Percentiles rank a stretch among this genome's conserved stretches.
phyloP scores from a whole-genome alignment of 305 asterid species.

The Fraxinus albicans region DNA sequence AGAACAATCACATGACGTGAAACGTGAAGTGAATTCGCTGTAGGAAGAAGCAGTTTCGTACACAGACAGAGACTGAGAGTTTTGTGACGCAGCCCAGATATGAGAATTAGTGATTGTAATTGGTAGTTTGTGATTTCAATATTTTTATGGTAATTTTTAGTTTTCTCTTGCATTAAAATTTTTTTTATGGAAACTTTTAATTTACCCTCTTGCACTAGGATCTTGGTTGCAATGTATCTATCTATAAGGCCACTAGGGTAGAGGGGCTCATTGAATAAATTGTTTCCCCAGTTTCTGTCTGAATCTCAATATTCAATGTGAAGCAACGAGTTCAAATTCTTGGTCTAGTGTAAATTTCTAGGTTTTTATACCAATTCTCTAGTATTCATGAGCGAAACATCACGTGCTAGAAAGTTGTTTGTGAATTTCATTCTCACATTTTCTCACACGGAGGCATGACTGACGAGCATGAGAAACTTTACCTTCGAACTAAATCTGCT shows the following conservation, averaged over 20 bases:
- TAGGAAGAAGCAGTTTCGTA: background rate
- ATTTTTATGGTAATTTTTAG: background rate
- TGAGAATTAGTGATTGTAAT: background rate
- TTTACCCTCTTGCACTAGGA: background rate
- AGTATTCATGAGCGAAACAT: background rate
- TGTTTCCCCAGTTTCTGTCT: background rate
- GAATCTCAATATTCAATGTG: background rate
- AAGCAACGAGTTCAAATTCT: background rate
- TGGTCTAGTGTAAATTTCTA: background rate
- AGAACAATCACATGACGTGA: background rate
- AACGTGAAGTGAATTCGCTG: background rate
- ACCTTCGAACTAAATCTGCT: conserved; percentile 67
- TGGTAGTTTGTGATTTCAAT: background rate
- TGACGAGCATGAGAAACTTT: background rate
- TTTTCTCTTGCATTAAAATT: background rate
- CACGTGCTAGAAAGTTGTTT: background rate
- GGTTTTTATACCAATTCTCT: background rate
- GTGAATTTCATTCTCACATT: background rate
- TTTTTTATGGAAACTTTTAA: background rate
- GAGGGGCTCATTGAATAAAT: background rate
- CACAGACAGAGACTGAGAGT: background rate
- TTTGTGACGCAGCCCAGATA: background rate
- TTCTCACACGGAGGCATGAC: background rate
- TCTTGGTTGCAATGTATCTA: background rate
- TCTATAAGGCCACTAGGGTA: background rate